phyloP scores from a whole-genome alignment of 2,329 filamentous ascomycete genomes.

The Sarocladium oryzae region DNA sequence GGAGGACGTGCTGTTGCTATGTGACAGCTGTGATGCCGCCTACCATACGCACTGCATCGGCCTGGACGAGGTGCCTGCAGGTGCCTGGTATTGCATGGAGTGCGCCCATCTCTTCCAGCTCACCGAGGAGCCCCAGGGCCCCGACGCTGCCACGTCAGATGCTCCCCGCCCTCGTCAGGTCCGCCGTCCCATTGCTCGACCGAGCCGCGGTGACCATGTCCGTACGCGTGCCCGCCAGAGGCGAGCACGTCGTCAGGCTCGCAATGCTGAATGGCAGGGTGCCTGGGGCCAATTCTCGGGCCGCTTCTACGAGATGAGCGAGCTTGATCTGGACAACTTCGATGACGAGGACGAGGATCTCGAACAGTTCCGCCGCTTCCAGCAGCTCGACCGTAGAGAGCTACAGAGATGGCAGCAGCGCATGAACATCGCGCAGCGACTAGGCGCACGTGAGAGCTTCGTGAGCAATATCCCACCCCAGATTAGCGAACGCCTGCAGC shows the following conservation, averaged over 20 bases:
- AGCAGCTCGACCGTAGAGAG: conserved; percentile 50
- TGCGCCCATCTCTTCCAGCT: conserved; percentile 52
- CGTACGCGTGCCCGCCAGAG: conserved; percentile 54
- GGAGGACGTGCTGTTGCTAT: conserved; percentile 79
- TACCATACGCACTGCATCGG: conserved; percentile 93
- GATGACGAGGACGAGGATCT: conserved; percentile 65
- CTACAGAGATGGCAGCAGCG: conserved; percentile 76
- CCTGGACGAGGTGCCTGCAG: conserved; percentile 66
- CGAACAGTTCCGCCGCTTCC: conserved; percentile 46
- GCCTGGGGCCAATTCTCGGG: conserved; percentile 66
- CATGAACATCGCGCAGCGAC: conserved; percentile 71
- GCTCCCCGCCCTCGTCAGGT: conserved; percentile 24
- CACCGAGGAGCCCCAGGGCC: conserved; percentile 19
- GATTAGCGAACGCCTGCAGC: conserved; percentile 57
- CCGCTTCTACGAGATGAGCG: conserved; percentile 52
- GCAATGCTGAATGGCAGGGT: conserved; percentile 81
- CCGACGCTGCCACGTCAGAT: conserved; percentile 14
- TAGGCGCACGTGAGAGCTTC: conserved; percentile 70
- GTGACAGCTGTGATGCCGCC: conserved; percentile 81
- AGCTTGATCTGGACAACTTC: conserved; percentile 34
- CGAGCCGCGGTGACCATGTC: conserved; percentile 29
- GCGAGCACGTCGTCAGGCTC: conserved; percentile 52
- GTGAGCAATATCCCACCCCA: conserved; percentile 50
- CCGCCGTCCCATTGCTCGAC: conserved; percentile 25
- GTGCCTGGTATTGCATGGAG: conserved; percentile 86